phyloP scores from a whole-genome alignment of 1,139 yeast species.

The Hemisphaericaspora subhashii region DNA sequence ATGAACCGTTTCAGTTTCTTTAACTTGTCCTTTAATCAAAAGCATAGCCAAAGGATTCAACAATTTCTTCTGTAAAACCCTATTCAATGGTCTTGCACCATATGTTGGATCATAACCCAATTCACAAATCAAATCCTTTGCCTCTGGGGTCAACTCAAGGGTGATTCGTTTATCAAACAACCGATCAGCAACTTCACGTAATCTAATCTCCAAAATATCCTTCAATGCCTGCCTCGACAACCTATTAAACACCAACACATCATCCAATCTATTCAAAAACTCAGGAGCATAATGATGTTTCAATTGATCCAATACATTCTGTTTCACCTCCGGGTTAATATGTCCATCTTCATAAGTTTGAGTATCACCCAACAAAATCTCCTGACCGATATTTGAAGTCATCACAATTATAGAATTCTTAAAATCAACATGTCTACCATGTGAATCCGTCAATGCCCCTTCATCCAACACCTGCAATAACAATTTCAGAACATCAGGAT shows the following conservation, averaged over 20 bases:
- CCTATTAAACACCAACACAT: constrained; percentile 84
- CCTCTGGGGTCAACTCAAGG: constrained; percentile 56
- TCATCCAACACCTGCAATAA: constrained; percentile 91
- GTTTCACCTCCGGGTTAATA: constrained; percentile 49
- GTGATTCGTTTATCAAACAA: constrained; percentile 76
- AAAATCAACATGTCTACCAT: constrained; percentile 92
- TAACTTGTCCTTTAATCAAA: constrained; percentile 76
- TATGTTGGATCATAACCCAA: constrained; percentile 88
- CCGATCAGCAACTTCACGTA: constrained; percentile 76
- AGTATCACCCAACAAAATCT: constrained; percentile 66
- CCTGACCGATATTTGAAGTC: constrained; percentile 97
- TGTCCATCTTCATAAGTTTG: constrained; percentile 45
- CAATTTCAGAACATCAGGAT: constrained; percentile 86
- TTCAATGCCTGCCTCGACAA: constrained; percentile 71
- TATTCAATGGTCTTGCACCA: constrained; percentile 95
- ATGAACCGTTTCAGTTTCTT: constrained; percentile 64
- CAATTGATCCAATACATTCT: constrained; percentile 64
- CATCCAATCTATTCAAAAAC: constrained; percentile 90
- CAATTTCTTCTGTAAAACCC: constrained; percentile 77
- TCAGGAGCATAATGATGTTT: constrained; percentile 85
- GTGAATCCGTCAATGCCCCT: constrained; percentile 91
- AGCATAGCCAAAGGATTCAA: constrained; percentile 84
- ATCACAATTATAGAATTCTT: constrained; percentile 92
- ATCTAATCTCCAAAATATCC: constrained; percentile 79
- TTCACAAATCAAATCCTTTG: constrained; percentile 75